A percentile compares a stretch with the other conserved stretches of the same genome.
Conservation (phyloP, 1,284 basidiomycete species). For the Pterulicium gracile region DNA sequence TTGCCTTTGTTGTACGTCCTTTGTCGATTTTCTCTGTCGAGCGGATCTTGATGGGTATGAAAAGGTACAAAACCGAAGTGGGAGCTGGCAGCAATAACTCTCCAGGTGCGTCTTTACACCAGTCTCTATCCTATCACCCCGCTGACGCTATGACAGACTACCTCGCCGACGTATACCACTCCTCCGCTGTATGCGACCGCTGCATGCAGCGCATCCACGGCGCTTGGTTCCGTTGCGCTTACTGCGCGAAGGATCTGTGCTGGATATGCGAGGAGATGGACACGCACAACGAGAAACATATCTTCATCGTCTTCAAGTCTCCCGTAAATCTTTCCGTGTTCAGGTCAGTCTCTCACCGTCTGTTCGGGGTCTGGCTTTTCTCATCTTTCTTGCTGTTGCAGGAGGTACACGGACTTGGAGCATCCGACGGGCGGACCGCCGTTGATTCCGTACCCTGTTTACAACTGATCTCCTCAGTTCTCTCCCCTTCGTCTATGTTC, state of each 20-base stretch:
- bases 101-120: conserved; percentile 24
- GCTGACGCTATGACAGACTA: conserved; percentile 40
- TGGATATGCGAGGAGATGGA: conserved; percentile 68
- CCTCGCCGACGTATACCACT: conserved; percentile 54
- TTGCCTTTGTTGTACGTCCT: conserved; percentile 56
- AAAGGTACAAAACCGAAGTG: conserved; percentile 49
- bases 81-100: conserved; percentile 38
- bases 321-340: conserved; percentile 52
- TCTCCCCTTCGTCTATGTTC: too few species aligned
- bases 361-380: conserved; percentile 1
- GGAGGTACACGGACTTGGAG: conserved; percentile 50
- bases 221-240: conserved; percentile 81
- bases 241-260: conserved; percentile 77
- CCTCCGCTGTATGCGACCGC: conserved; percentile 61
- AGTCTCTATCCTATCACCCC: background rate
- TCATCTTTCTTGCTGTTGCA: conserved; percentile 15
- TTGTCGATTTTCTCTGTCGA: background rate
- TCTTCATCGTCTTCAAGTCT: conserved; percentile 83
- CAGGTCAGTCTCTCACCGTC: conserved; percentile 27
- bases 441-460: conserved; percentile 48
- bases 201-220: conserved; percentile 69
- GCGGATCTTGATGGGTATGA: conserved; percentile 6
- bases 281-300: conserved; percentile 70
- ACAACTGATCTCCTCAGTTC: conserved; percentile 20
- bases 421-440: conserved; percentile 40